Percentiles rank a stretch among this genome's conserved stretches.
Conservation (phyloP, 441 rosid species). For the Bocquillonia castaneifolia region DNA sequence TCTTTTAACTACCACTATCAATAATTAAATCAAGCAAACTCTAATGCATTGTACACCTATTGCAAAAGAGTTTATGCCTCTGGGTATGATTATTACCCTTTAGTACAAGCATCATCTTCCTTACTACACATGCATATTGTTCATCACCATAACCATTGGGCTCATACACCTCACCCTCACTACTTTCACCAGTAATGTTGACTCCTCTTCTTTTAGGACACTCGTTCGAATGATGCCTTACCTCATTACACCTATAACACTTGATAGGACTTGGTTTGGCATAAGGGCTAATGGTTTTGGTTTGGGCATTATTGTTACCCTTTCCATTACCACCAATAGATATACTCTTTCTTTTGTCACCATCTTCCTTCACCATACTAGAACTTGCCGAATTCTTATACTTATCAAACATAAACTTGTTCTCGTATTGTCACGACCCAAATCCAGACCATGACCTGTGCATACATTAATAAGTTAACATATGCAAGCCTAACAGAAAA, state of each 20-base stretch:
- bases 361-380: too few relatives aligned
- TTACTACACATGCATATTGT: not conserved
- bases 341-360: too few relatives aligned
- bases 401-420: too few relatives aligned
- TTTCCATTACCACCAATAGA: not conserved
- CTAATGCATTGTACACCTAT: too few relatives aligned
- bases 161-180: not conserved
- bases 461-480: too few relatives aligned
- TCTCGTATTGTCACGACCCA: too few relatives aligned
- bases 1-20: too few relatives aligned
- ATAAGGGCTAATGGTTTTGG: not conserved
- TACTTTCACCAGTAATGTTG: fast-evolving
- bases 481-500: too few relatives aligned
- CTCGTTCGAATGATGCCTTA: not conserved
- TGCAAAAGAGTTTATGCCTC: too few relatives aligned
- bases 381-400: too few relatives aligned
- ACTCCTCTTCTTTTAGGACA: not conserved
- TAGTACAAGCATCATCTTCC: not conserved
- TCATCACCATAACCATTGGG: not conserved
- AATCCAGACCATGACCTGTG: too few relatives aligned
- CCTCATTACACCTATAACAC: not conserved
- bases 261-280: not conserved
- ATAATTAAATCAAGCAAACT: too few relatives aligned
- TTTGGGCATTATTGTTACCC: not conserved
- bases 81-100: not conserved